Percentiles rank a stretch among this genome's conserved stretches.
These are phyloP conservation scores for Herpotrichia juniperi DNA, from an alignment of 2,329 filamentous ascomycete genomes.

Conservation along the genomic window DNA sequence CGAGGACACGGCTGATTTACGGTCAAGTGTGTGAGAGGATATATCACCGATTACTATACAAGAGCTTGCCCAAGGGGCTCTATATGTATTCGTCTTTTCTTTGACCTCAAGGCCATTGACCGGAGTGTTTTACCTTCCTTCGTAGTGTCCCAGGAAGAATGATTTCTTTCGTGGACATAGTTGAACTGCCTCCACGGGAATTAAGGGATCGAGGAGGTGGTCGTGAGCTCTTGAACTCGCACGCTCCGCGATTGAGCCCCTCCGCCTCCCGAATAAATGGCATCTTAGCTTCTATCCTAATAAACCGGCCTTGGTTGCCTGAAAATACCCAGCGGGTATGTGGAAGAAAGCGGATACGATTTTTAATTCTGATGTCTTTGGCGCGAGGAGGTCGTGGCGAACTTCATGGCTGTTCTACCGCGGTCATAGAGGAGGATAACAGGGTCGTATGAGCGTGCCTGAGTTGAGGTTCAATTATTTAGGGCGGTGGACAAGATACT, in stretches of 20 bases:
- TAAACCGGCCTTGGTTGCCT: constrained; percentile 9
- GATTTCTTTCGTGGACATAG: constrained; percentile 31
- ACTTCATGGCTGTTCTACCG: constrained; percentile 48
- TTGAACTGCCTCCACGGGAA: background rate
- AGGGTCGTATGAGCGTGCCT: constrained; percentile 50
- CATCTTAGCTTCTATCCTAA: constrained; percentile 26
- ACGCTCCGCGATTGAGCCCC: background rate
- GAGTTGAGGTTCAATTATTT: constrained; percentile 5
- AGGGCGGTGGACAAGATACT: background rate
- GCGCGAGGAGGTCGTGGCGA: constrained; percentile 49
- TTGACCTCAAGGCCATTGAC: background rate
- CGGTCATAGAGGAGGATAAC: constrained; percentile 56
- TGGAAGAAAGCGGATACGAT: constrained; percentile 51
- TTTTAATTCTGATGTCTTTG: constrained; percentile 13
- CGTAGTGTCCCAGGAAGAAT: constrained; percentile 52
- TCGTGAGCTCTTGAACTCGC: background rate
- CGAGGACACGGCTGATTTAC: too few relatives aligned
- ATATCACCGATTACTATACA: too few relatives aligned
- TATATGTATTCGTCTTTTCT: too few relatives aligned
- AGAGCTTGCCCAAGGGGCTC: too few relatives aligned
- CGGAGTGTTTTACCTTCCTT: background rate
- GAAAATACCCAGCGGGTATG: constrained; percentile 60
- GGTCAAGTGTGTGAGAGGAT: too few relatives aligned
- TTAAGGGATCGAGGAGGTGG: constrained; percentile 6
- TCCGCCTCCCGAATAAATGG: constrained; percentile 20